phyloP scores from a whole-genome alignment of 2,329 filamentous ascomycete species.

The Exserohilum turcica region DNA sequence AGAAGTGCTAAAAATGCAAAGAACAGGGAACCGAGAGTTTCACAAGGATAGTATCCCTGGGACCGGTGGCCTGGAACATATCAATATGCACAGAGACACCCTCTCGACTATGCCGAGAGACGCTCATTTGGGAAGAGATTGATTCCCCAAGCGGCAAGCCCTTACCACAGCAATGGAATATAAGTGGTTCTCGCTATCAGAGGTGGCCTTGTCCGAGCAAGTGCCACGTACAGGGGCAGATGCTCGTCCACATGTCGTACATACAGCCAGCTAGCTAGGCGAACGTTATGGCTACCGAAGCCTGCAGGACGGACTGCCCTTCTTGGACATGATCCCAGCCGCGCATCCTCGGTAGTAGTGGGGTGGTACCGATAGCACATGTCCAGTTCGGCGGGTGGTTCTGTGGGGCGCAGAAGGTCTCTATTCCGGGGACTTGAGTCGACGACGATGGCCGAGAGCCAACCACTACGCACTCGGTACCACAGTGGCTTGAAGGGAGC shows the following conservation, averaged over 20 bases:
- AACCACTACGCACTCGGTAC: constrained; percentile 23
- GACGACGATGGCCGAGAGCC: constrained; percentile 7
- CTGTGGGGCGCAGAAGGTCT: constrained; percentile 5
- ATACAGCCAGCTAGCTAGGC: constrained; percentile 2
- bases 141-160: constrained; percentile 7
- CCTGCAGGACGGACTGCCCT: constrained; percentile 1
- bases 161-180: background rate
- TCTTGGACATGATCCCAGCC: constrained; percentile 1
- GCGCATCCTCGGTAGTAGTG: constrained; percentile 11
- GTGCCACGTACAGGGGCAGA: constrained; percentile 5
- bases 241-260: background rate
- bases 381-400: constrained; percentile 36
- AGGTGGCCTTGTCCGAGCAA: constrained; percentile 4
- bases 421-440: constrained; percentile 5
- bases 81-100: background rate
- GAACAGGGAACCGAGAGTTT: background rate
- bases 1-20: background rate
- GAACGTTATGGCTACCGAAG: constrained; percentile 1
- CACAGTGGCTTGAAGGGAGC: constrained; percentile 23
- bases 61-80: background rate
- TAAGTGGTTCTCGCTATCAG: constrained; percentile 12
- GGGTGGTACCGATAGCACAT: constrained; percentile 18
- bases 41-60: background rate
- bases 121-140: background rate
- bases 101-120: background rate